Conservation (phyloP, 768 basidiomycete genomes). For the Termitomyces titanicus region DNA sequence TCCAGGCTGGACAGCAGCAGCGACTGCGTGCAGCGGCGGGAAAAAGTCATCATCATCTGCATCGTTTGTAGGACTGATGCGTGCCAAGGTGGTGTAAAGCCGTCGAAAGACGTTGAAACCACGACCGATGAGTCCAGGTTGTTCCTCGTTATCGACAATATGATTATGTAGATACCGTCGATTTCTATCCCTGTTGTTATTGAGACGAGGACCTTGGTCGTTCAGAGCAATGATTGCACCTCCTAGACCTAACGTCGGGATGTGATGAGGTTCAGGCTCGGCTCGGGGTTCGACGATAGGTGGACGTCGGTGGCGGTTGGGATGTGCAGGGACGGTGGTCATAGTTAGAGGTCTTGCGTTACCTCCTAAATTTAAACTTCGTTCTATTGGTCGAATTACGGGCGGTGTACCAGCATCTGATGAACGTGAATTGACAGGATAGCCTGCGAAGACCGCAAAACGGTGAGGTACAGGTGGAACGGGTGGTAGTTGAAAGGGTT, state of each 20-base stretch:
- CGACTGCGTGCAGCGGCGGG: background rate
- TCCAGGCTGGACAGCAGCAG: slow-evolving; percentile 1
- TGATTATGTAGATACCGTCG: slow-evolving; percentile 16
- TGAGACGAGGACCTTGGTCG: slow-evolving; percentile 17
- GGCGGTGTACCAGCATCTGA: slow-evolving; percentile 31
- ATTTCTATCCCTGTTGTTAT: slow-evolving; percentile 7
- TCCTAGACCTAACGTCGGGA: slow-evolving; percentile 61
- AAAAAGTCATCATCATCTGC: slow-evolving; percentile 10
- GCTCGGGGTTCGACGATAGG: slow-evolving; percentile 22
- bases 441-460: slow-evolving; percentile 30
- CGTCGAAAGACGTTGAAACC: slow-evolving; percentile 11
- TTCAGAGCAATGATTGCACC: slow-evolving; percentile 53
- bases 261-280: slow-evolving; percentile 48
- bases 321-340: slow-evolving; percentile 13
- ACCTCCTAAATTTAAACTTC: slow-evolving; percentile 52
- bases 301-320: slow-evolving; percentile 22
- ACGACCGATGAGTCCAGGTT: slow-evolving; percentile 15
- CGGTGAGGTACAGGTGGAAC: slow-evolving; percentile 49
- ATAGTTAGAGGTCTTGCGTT: slow-evolving; percentile 17
- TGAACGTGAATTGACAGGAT: slow-evolving; percentile 33
- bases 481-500: slow-evolving; percentile 42
- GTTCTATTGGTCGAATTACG: slow-evolving; percentile 45
- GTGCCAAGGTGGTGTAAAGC: slow-evolving; percentile 9
- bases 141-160: background rate
- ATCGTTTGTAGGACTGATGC: background rate